Base-by-base conservation (phyloP, 495 filamentous ascomycete genomes). In the Bryoglossum gracile region DNA sequence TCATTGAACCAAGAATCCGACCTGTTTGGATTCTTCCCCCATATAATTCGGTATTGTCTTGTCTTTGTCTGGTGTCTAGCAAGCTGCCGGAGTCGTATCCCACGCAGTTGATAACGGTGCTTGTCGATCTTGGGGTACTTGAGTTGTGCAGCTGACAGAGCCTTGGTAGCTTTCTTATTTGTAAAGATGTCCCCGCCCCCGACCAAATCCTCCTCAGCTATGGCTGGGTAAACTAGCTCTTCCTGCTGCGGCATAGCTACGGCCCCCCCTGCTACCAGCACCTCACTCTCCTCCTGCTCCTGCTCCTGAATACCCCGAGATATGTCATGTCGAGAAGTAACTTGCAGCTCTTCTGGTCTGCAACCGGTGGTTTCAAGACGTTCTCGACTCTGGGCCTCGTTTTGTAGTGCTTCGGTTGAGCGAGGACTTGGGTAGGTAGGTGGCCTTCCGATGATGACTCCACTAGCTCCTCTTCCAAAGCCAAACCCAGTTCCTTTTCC, bases 81-180 rank as follows among this genome's bases (percentile, higher is more conserved):
- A 49, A 49, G 46, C 36, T 42, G 46, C 46, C 24, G 36, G 46
- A 17, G 3, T 3, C 38, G 46, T 49, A 49, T 43, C 46, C 38
- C 46, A 49, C 24, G 46, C 46, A 49, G 36, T 49, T 36, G 46
- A 49, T 43, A 49, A 49, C 21, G 46, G 35, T 42, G 22, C 21
- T 43, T 6, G 14, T 30, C 40, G 40, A 26, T 43, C 40, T 43
- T 23, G 25, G 25, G 26, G 17, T 44, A 44, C 35, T 48, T 30
- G 18, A 18, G 43, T 52, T 52, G 49, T 28, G 42, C 24, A 28
- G 43, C 26, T 46, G 30, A 32, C 43, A 52, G 49, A 52, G 49
- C 49, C 49, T 52, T 39, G 32, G 42, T 47, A 17, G 43, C 43
- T 22, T 52, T 42, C 49, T 52, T 52, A 26, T 52, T 23, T 16